Percentiles rank a stretch among this genome's conserved stretches.
These are phyloP conservation scores for Neurospora sp. DNA, from an alignment of 495 filamentous ascomycete species.

Conservation along the genomic window DNA sequence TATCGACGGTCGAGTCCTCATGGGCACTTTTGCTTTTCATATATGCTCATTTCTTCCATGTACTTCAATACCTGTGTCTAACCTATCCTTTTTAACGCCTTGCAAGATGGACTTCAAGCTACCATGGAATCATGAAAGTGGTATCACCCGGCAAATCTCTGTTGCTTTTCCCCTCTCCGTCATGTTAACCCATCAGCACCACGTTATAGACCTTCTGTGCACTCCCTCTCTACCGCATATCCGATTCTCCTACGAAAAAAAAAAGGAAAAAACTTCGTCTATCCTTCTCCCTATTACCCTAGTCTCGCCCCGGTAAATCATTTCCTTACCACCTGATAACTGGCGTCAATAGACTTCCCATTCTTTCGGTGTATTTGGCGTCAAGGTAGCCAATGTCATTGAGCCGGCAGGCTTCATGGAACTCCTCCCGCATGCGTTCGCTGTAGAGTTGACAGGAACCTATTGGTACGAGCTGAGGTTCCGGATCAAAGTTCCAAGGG, in stretches of 20 bases:
- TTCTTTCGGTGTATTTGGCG: slow-evolving; percentile 36
- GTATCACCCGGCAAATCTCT: neutral
- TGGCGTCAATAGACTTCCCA: neutral
- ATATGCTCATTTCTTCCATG: neutral
- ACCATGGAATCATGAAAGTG: neutral
- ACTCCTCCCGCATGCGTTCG: slow-evolving; percentile 59
- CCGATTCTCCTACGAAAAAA: neutral
- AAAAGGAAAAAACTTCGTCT: neutral
- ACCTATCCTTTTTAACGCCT: neutral
- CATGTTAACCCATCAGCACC: neutral
- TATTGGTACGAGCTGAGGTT: slow-evolving; percentile 17
- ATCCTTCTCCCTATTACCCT: neutral
- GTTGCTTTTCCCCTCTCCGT: neutral
- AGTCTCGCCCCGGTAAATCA: neutral
- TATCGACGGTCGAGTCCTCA: neutral
- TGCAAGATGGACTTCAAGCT: neutral
- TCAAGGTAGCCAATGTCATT: slow-evolving; percentile 49
- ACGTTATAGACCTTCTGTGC: neutral
- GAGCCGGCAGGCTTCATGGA: slow-evolving; percentile 46
- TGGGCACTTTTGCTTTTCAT: neutral
- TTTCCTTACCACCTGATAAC: neutral
- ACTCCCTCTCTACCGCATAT: neutral
- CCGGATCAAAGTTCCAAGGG: slow-evolving; percentile 33
- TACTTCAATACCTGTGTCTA: neutral
- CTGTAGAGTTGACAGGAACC: slow-evolving; percentile 66